Base-by-base conservation (phyloP, 305 asterid species). In the Solanum hybrid region DNA sequence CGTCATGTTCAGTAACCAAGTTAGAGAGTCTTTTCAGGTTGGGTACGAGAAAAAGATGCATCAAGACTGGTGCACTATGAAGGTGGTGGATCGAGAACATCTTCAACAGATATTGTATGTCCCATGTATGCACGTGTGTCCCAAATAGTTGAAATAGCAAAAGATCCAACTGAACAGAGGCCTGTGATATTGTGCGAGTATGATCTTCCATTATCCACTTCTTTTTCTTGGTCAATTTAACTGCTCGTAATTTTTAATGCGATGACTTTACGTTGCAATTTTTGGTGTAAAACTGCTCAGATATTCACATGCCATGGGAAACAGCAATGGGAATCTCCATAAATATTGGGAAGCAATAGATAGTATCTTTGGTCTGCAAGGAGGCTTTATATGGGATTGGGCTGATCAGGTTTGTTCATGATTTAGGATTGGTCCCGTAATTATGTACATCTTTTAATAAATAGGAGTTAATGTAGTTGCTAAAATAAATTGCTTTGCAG, bases 321-420 rank as follows among this genome's bases (percentile, higher is more conserved):
- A 97, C 95, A 97, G 99, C 96, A 97, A 91, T 11, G 99, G 98
- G 33, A 96, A 95, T 94, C 95, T 97, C 91, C 93, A 93, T 31
- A 95, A 96, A 92, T 97, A 97, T 92, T 97, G 99, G 99, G 99
- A 97, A 95, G 99, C 99, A 91, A 96, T 97, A 90, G 99, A 97
- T 92, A 94, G 89, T 95, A 97, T 97, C 51, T 95, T 96, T 93
- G 99, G 99, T 91, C 98, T 97, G 73, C 99, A 97, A 92, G 99
- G 99, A 91, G 99, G 99, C 89, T 96, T 97, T 93, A 96, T 97
- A 87, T 97, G 99, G 99, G 99, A 97, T 46, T 97, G 99, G 99
- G 99, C 93, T 95, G 99, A 97, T 93, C 99, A 97, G 99, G 99
- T 97, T 35, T 87, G 90, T 88, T 89, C 88, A 85, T 51, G 40